These are phyloP conservation scores for Chalciporus pseudorubinellus DNA, from an alignment of 768 basidiomycete genomes.

Conservation along the genomic window DNA sequence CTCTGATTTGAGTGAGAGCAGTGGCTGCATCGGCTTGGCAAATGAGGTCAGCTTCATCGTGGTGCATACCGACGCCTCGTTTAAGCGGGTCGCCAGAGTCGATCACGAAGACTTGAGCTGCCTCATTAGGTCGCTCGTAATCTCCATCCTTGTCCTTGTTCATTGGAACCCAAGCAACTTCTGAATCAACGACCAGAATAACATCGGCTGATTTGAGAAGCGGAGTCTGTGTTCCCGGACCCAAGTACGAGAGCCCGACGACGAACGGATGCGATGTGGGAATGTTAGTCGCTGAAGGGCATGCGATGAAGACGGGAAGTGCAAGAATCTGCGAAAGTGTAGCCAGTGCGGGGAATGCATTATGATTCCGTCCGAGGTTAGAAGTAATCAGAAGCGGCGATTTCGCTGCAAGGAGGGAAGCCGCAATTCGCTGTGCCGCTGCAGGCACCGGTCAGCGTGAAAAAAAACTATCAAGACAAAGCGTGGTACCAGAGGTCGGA, in stretches of 20 bases:
- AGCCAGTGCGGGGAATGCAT: conserved; percentile 44
- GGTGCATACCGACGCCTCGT: conserved; percentile 44
- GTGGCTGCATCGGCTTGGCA: conserved; percentile 55
- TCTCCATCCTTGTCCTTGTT: conserved; percentile 36
- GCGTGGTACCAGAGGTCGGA: conserved; percentile 34
- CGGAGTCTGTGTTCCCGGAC: conserved; percentile 41
- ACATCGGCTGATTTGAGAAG: conserved; percentile 57
- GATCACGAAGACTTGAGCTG: conserved; percentile 55
- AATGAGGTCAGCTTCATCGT: conserved; percentile 54
- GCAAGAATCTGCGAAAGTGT: conserved; percentile 49
- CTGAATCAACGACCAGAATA: conserved; percentile 62
- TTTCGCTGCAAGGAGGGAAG: conserved; percentile 47
- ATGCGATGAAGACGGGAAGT: conserved; percentile 53
- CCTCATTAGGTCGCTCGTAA: conserved; percentile 35
- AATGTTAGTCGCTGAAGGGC: conserved; percentile 50
- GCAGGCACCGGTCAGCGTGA: not conserved
- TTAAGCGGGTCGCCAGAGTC: conserved; percentile 65
- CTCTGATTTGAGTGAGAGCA: conserved; percentile 48
- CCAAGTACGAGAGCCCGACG: conserved; percentile 51
- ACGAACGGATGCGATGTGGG: conserved; percentile 57
- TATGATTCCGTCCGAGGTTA: conserved; percentile 53
- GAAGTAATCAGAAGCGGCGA: conserved; percentile 66
- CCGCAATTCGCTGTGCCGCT: conserved; percentile 41
- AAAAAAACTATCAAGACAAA: not conserved
- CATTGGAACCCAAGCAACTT: conserved; percentile 62